Percentiles rank a stretch among this genome's conserved stretches.
Conservation (phyloP, 352 stramenopile species). For the Stephanocyclus meneghinianus region DNA sequence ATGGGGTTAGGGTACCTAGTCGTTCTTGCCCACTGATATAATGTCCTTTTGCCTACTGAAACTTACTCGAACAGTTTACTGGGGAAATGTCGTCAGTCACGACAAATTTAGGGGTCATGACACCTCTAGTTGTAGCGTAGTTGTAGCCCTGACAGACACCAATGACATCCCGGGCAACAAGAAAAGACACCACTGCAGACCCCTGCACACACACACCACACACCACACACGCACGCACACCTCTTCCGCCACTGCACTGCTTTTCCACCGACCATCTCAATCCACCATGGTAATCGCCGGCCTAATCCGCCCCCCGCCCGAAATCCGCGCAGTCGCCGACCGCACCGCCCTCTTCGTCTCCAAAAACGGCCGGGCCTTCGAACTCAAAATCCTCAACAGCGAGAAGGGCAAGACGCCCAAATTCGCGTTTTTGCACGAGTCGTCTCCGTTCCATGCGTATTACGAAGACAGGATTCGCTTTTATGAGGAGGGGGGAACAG, state of each 20-base stretch:
- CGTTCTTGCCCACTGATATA: no score
- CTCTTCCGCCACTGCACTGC: background rate
- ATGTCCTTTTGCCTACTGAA: no score
- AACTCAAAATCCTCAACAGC: constrained; percentile 91
- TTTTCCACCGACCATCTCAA: background rate
- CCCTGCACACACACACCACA: background rate
- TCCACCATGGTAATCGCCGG: constrained; percentile 71
- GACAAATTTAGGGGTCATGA: background rate
- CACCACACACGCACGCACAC: background rate
- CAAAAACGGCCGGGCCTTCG: constrained; percentile 96
- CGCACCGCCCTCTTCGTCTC: constrained; percentile 98
- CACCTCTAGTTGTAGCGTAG: no score
- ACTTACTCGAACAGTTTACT: no score
- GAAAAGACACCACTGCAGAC: no score
- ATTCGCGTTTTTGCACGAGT: constrained; percentile 94
- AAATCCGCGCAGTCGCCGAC: constrained; percentile 96
- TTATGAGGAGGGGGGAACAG: constrained; percentile 74
- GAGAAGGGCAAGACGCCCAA: constrained; percentile 93
- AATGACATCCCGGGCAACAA: no score
- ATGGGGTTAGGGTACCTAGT: no score
- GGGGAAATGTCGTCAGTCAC: no score
- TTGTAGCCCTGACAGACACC: no score
- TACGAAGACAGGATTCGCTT: constrained; percentile 96
- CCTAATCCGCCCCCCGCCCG: constrained; percentile 94
- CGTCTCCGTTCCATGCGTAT: constrained; percentile 96